Percentiles rank a stretch among this genome's conserved stretches.
Conservation (phyloP, 768 basidiomycete species). For the Rhodotorula paludigena region DNA sequence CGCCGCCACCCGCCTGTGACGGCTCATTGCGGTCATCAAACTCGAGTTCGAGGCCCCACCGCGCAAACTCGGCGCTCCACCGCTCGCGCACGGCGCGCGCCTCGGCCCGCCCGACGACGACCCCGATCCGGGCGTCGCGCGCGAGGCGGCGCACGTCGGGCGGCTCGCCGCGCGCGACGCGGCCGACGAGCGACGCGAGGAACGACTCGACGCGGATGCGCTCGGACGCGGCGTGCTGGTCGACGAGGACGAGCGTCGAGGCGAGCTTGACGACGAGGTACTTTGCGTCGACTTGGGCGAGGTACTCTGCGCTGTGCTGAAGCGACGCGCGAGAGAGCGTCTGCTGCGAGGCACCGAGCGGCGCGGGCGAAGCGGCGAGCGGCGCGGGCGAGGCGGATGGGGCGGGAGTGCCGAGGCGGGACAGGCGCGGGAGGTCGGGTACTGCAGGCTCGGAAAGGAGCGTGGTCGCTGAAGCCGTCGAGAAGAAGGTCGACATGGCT, state of each 20-base stretch:
- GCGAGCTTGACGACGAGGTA: slow-evolving; percentile 57
- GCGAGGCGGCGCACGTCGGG: slow-evolving; percentile 42
- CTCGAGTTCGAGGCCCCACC: not conserved
- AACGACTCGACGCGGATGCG: slow-evolving; percentile 82
- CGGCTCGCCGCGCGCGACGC: slow-evolving; percentile 47
- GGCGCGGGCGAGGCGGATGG: too few species aligned
- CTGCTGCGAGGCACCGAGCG: not conserved
- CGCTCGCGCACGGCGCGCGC: not conserved
- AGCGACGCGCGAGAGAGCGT: slow-evolving; percentile 55
- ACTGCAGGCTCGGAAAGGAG: not conserved
- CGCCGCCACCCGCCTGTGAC: slow-evolving; percentile 7
- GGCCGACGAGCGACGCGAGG: slow-evolving; percentile 55
- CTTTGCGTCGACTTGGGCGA: slow-evolving; percentile 84
- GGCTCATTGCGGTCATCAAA: too few species aligned
- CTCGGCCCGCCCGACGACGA: slow-evolving; percentile 53
- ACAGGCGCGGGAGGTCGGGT: not conserved
- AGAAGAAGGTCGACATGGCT: slow-evolving; percentile 1
- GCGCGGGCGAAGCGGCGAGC: not conserved
- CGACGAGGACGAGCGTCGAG: slow-evolving; percentile 65
- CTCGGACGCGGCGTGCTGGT: slow-evolving; percentile 99
- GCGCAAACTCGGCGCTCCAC: not conserved
- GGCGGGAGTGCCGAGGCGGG: not conserved
- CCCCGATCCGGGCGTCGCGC: slow-evolving; percentile 45
- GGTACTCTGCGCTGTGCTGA: slow-evolving; percentile 55
- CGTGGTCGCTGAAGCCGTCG: not conserved